Evolutionary conservation across 2,329 filamentous ascomycete genomes (phyloP), one percentile per base, ranked within the genome.

Genomic region (Aureobasidium melanogenum): DNA sequence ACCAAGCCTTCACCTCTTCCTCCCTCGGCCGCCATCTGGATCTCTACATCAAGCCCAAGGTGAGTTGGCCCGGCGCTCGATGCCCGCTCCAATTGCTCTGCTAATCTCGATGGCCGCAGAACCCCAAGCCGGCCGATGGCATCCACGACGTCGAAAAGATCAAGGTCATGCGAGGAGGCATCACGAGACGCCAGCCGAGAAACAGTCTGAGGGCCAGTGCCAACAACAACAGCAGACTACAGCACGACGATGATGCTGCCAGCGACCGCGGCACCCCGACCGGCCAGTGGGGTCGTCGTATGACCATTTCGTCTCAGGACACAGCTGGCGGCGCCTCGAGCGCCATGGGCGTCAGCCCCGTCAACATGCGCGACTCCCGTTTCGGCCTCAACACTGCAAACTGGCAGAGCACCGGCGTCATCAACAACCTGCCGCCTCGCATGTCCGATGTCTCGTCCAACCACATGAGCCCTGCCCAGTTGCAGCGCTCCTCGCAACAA

Each of bases 1-100:
- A 85, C 50, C 91, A 96, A 73, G 82, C 88, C 7, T 97, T 97
- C 72, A 97, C 93, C 17, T 97, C 92, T 1, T 96, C 91, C 17
- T 96, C 91, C 2, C 84, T 97, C 58, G 93, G 93, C 54, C 88
- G 93, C 48, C 93, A 97, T 75, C 86, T 97, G 66, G 93, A 97
- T 73, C 84, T 96, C 41, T 97, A 95, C 74, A 92, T 97, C 69
- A 92, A 91, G 71, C 88, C 91, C 63, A 95, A 91, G 59, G 59
- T 61, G n/a, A 39, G 43, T 24, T 6, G 15, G 15, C 58, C 14
- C 17, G 28, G 22, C 43, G 12, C n/a, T 30, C 15, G 2, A 2
- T 43, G 8, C n/a, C 43, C 30, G 22, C 24, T 28, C 30, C 36
- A 10, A 28, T 36, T 30, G 34, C 34, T n/a, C 19, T 15, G 30